Conservation (phyloP, 805 yeast genomes). For the Candida pseudofarinosa region DNA sequence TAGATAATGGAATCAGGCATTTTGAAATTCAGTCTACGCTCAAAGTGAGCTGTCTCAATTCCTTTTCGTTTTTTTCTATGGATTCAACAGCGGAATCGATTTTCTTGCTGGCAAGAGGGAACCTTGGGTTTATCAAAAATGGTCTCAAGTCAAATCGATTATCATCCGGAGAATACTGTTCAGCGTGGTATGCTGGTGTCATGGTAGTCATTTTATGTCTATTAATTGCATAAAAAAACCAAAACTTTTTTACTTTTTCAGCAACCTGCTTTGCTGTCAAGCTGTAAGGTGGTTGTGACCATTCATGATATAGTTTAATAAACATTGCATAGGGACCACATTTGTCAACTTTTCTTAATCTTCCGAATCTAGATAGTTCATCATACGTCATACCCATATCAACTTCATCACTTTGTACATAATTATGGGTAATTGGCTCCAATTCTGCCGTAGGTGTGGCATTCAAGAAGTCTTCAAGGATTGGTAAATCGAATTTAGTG, state of each 20-base stretch:
- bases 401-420: conserved; percentile 92
- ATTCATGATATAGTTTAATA: conserved; percentile 79
- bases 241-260: conserved; percentile 86
- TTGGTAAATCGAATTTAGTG: conserved; percentile 64
- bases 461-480: conserved; percentile 69
- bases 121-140: conserved; percentile 86
- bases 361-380: conserved; percentile 87
- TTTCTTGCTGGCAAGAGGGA: conserved; percentile 84
- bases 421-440: conserved; percentile 89
- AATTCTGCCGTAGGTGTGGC: conserved; percentile 98
- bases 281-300: conserved; percentile 68
- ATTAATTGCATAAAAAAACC: conserved; percentile 90
- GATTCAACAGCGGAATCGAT: conserved; percentile 73
- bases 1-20: no score
- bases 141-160: conserved; percentile 95
- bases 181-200: conserved; percentile 97
- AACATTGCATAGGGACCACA: conserved; percentile 98
- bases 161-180: conserved; percentile 97
- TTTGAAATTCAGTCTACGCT: conserved; percentile 50
- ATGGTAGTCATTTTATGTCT: conserved; percentile 97
- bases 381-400: conserved; percentile 99
- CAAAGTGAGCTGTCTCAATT: conserved; percentile 24
- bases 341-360: conserved; percentile 84
- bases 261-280: conserved; percentile 83
- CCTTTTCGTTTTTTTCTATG: conserved; percentile 42